These are phyloP conservation scores for Nasturtium officinale DNA, from an alignment of 345 rosid species.

Conservation along the genomic window DNA sequence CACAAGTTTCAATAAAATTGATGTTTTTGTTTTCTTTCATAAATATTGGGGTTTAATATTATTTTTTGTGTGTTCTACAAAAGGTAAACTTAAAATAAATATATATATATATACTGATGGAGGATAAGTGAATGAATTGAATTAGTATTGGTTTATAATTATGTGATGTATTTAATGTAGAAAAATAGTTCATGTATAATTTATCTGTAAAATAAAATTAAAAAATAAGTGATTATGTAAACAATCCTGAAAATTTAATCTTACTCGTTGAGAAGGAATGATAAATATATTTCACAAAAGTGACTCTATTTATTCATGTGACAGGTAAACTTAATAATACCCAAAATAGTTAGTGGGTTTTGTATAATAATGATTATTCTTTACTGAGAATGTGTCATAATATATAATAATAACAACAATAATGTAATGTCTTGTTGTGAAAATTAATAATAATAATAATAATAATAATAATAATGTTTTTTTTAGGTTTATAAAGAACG, in stretches of 20 bases:
- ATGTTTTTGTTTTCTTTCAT: background rate
- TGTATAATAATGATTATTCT: slow-evolving; percentile 6
- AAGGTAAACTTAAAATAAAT: background rate
- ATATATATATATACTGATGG: background rate
- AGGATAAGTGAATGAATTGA: background rate
- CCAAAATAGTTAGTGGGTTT: slow-evolving; percentile 2
- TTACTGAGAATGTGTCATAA: slow-evolving; percentile 13
- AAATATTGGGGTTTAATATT: background rate
- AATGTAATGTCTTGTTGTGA: slow-evolving; percentile 19
- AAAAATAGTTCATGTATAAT: background rate
- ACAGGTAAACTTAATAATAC: slow-evolving; percentile 12
- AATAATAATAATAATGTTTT: background rate
- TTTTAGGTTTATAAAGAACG: slow-evolving; percentile 4
- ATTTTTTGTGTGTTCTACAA: background rate
- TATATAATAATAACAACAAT: background rate
- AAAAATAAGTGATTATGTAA: background rate
- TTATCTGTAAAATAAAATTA: background rate
- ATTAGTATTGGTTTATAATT: background rate
- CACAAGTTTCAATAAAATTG: slow-evolving; percentile 7
- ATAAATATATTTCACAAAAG: background rate
- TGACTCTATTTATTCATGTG: slow-evolving; percentile 9
- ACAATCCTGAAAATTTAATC: background rate
- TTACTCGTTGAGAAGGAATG: background rate
- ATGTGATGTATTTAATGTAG: background rate
- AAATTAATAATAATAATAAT: too few relatives aligned